Base-by-base conservation (phyloP, 768 basidiomycete genomes). In the Austroboletus festivus region DNA sequence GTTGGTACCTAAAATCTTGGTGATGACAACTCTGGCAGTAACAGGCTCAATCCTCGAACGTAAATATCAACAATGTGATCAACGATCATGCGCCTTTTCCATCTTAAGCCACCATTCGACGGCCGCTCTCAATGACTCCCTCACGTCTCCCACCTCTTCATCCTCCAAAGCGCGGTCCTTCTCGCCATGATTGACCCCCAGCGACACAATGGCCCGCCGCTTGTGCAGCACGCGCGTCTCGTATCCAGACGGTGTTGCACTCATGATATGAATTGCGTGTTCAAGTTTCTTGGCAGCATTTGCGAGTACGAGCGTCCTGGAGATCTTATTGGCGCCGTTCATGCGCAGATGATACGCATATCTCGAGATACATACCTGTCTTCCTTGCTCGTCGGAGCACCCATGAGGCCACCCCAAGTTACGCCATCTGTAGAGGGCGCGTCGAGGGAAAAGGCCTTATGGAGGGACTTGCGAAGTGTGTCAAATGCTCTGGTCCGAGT, bases 221-320 rank as follows among this genome's bases (percentile, higher is more conserved):
- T 68, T 71, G 11, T 51, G 55, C 2, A 45, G 37, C 2, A 74
- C 57, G 3, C 75, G 74, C 5, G 38, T 51, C 15, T 59, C 57
- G 53, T 87, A 86, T 9, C 83, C 82, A 2, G 66, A 63, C 9
- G 60, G 53, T 1, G 80, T 82, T 37, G 73, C 73, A 15, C 75
- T 77, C 68, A 83, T 72, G 1, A 73, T 70, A 37, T 77, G 71
- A 2, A 68, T 69, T 4, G 50, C 63, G 48, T 76, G 74, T 49
- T 86, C 85, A 8, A 82, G 61, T 26, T 68, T 65, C 44, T 63
- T 70, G 4, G 82, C 77, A 3, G 68, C 65, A 1, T 61, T 51
- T 21, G 68, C 70, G 15, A 85, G 56, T 11, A 77, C 57, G 19
- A 66, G 56, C 42, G 68, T 63, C 57, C 82, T 83, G 35, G 7